Base-by-base conservation (phyloP, 768 basidiomycete species). In the Lepiota brunneoincarnata region DNA sequence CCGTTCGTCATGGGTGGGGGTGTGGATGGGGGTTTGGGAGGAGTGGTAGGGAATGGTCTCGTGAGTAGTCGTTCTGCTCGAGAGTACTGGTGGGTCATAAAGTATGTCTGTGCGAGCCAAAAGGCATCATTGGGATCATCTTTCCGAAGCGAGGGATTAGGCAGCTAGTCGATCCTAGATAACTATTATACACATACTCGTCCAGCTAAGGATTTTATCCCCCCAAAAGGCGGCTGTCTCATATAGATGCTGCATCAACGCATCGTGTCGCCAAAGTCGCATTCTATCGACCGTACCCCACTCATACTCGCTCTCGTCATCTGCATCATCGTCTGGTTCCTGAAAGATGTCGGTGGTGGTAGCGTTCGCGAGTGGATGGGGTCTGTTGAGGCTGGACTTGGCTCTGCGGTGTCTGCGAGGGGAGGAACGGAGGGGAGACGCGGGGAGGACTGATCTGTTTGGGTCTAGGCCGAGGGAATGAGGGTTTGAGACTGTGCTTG, bases 191-290 rank as follows among this genome's bases (percentile, higher is more conserved):
- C 12, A 78, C 83, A 61, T 65, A 98, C 96, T 90, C 26, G 97
- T 98, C 92, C 93, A 95, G 57, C 83, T 90, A 43, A 98, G 76
- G 42, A 98, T 86, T 69, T 99, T 98, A 74, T 96, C 93, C 4
- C 97, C 97, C 97, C 97, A 99, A 67, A 98, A 98, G 4, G 90
- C 88, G 2, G 97, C 96, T 0, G 95, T 97, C 59, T 93, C 91
- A 69, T 98, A 97, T 11, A 99, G 73, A 76, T 99, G 97, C 70
- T 98, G 97, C 86, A 95, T 94, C 59, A 99, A 81, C 38, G 97
- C 96, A 72, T 98, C 97, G 64, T 98, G 95, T 38, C 97, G 76
- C 96, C 96, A 98, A 40, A 93, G 73, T 54, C 97, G 79, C 93
- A 99, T 95, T 26, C 95, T 82, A 71, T 98, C 95, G 2, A 98